phyloP scores from a whole-genome alignment of 345 rosid species.

The Aquilaria yunnanensis region DNA sequence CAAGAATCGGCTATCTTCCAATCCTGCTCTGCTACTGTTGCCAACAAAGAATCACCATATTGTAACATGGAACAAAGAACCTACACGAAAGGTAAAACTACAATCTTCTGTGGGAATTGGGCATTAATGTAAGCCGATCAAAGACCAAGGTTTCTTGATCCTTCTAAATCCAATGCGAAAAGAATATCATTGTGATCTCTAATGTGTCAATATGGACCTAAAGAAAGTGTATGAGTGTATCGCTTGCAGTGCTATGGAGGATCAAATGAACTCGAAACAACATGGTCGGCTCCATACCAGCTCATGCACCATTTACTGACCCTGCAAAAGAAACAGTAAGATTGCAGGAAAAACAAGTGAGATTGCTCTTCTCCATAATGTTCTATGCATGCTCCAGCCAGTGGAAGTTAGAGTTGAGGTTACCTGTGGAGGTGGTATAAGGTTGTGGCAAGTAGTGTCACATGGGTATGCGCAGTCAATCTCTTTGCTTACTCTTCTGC shows the following conservation, averaged over 20 bases:
- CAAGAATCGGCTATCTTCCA: too few species aligned
- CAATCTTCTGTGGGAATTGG: background rate
- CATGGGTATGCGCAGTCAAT: constrained; percentile 83
- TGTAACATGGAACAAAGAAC: too few species aligned
- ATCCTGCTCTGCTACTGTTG: too few species aligned
- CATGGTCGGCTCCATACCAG: background rate
- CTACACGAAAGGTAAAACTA: too few species aligned
- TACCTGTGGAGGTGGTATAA: constrained; percentile 38
- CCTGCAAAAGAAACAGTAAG: background rate
- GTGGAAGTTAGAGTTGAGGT: background rate
- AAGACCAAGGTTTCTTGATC: too few species aligned
- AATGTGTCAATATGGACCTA: too few species aligned
- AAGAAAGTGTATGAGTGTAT: too few species aligned
- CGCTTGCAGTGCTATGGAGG: too few species aligned
- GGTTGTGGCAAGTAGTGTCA: constrained; percentile 64
- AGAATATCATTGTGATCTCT: too few species aligned
- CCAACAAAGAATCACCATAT: too few species aligned
- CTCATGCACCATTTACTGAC: background rate
- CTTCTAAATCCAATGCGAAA: background rate
- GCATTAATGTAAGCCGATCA: too few species aligned
- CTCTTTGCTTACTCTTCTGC: constrained; percentile 45
- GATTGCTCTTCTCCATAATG: background rate
- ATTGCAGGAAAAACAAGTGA: background rate
- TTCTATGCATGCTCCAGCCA: too few species aligned
- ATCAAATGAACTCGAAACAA: background rate